These are phyloP conservation scores for Malassezia pachydermatis DNA, from an alignment of 1,284 basidiomycete genomes.

Conservation along the genomic window DNA sequence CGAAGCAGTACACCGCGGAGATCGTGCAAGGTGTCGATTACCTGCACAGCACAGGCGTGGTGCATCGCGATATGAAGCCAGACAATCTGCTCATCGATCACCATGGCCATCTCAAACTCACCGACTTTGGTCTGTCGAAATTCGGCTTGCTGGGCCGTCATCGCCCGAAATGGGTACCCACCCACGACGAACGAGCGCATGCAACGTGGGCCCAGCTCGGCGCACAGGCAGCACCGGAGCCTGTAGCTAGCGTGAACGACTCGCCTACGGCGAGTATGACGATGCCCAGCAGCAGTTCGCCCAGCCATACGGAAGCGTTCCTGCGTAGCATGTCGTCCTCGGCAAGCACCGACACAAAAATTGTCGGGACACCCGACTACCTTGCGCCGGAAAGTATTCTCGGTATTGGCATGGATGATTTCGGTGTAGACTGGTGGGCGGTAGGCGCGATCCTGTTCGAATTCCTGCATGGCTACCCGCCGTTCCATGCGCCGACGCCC, in stretches of 20 bases:
- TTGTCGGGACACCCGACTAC: slow-evolving; percentile 94
- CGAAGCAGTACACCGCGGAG: slow-evolving; percentile 88
- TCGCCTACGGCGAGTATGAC: slow-evolving; percentile 50
- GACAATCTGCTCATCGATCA: slow-evolving; percentile 95
- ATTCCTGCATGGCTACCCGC: slow-evolving; percentile 91
- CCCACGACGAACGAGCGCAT: slow-evolving; percentile 15
- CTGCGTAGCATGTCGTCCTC: slow-evolving; percentile 6
- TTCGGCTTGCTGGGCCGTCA: slow-evolving; percentile 95
- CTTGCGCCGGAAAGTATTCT: slow-evolving; percentile 91
- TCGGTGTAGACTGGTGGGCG: slow-evolving; percentile 98
- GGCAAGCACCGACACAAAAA: slow-evolving; percentile 44
- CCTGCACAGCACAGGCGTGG: slow-evolving; percentile 81
- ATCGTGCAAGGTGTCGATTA: slow-evolving; percentile 90
- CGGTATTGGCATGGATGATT: slow-evolving; percentile 88
- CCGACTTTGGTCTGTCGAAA: slow-evolving; percentile 92
- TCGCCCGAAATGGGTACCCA: slow-evolving; percentile 13
- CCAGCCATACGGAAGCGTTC: slow-evolving; percentile 51
- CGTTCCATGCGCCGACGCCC: slow-evolving; percentile 92
- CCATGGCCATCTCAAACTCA: slow-evolving; percentile 89
- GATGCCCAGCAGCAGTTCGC: slow-evolving; percentile 56
- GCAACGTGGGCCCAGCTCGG: slow-evolving; percentile 20
- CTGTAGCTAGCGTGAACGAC: slow-evolving; percentile 43
- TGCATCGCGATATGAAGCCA: slow-evolving; percentile 97
- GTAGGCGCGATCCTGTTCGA: slow-evolving; percentile 96
- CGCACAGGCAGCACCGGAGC: neutral